These are phyloP conservation scores for Cicer yamashitae DNA, from an alignment of 306 rosid species.

Conservation along the genomic window DNA sequence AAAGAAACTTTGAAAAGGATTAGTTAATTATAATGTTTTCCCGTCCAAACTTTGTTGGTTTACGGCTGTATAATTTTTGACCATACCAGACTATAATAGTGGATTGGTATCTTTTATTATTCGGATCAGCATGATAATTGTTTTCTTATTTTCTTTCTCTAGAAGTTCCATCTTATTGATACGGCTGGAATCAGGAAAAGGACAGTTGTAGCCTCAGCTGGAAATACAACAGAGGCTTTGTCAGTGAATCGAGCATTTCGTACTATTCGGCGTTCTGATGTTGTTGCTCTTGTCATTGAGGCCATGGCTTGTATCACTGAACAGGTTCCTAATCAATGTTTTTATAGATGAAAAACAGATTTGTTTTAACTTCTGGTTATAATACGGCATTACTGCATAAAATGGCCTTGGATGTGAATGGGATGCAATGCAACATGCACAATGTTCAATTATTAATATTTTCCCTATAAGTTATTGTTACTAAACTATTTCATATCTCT, in stretches of 20 bases:
- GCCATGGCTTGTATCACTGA: conserved; percentile 97
- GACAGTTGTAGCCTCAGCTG: conserved; percentile 76
- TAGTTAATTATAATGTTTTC: conserved; percentile 34
- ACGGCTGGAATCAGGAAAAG: conserved; percentile 98
- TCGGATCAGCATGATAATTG: conserved; percentile 1
- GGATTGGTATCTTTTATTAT: conserved; percentile 24
- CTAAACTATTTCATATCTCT: conserved; percentile 40
- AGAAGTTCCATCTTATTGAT: conserved; percentile 91
- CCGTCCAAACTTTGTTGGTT: conserved; percentile 40
- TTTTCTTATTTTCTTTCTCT: conserved; percentile 43
- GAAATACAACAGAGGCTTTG: conserved; percentile 85
- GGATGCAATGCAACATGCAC: background rate
- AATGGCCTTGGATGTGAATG: conserved; percentile 3
- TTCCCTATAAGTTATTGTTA: background rate
- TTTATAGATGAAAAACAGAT: conserved; percentile 1
- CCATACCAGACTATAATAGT: conserved; percentile 11
- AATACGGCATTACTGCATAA: conserved; percentile 25
- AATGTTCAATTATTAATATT: conserved; percentile 15
- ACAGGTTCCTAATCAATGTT: conserved; percentile 60
- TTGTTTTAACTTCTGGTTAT: conserved; percentile 18
- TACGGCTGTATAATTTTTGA: conserved; percentile 15
- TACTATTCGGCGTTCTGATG: conserved; percentile 87
- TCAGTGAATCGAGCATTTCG: conserved; percentile 97
- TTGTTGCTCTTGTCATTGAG: conserved; percentile 93
- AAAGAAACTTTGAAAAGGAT: conserved; percentile 21